phyloP scores from a whole-genome alignment of 768 basidiomycete genomes.

The Rubroboletus pulcherrimus region DNA sequence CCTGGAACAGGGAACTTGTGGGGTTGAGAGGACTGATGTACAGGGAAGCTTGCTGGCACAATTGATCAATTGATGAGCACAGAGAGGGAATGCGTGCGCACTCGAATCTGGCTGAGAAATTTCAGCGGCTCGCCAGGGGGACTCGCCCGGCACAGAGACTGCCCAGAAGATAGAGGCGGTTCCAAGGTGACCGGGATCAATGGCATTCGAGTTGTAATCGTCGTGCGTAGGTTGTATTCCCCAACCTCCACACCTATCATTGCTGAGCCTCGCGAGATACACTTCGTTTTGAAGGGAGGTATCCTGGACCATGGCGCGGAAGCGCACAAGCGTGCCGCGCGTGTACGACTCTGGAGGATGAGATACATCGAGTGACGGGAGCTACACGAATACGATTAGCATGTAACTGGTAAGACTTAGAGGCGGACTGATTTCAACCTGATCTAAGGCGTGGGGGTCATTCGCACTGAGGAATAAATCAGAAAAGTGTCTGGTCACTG shows the following conservation, averaged over 20 bases:
- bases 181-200: slow-evolving; percentile 51
- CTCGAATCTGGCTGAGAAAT: slow-evolving; percentile 20
- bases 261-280: slow-evolving; percentile 51
- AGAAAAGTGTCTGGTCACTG: slow-evolving; percentile 46
- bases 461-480: slow-evolving; percentile 37
- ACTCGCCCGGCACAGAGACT: slow-evolving; percentile 67
- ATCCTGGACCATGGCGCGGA: slow-evolving; percentile 80
- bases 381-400: slow-evolving; percentile 36
- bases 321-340: slow-evolving; percentile 60
- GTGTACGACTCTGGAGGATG: slow-evolving; percentile 48
- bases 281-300: slow-evolving; percentile 71
- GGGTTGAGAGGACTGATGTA: slow-evolving; percentile 31
- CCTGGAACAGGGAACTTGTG: slow-evolving; percentile 66
- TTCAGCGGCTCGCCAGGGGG: slow-evolving; percentile 48
- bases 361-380: slow-evolving; percentile 49
- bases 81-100: slow-evolving; percentile 12
- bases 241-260: slow-evolving; percentile 68
- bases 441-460: slow-evolving; percentile 26
- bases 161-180: slow-evolving; percentile 71
- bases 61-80: neutral
- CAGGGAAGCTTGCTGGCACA: slow-evolving; percentile 22
- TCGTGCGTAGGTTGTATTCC: slow-evolving; percentile 44
- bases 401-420: neutral
- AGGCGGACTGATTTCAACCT: slow-evolving; percentile 20
- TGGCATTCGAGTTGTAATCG: slow-evolving; percentile 4